Conservation (phyloP, 148 eudicot genomes). For the Persicaria maculosa region DNA sequence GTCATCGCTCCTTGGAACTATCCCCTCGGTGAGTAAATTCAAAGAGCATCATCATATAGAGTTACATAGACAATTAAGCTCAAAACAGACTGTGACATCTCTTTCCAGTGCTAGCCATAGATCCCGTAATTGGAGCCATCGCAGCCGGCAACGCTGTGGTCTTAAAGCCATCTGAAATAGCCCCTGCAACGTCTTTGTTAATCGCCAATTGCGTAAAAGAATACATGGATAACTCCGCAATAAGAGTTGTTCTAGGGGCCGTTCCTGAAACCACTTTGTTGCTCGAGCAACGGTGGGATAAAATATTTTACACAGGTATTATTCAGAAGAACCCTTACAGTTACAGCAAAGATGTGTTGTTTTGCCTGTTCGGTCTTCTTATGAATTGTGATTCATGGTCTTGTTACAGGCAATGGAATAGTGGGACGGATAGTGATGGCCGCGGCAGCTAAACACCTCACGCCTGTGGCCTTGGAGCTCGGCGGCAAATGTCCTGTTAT, state of each 20-base stretch:
- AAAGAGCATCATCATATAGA: too few relatives aligned
- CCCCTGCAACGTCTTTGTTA: conserved; percentile 52
- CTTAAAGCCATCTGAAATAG: conserved; percentile 58
- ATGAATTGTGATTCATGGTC: background rate
- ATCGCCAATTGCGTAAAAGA: conserved; percentile 29
- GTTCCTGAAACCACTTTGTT: conserved; percentile 45
- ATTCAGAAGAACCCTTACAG: background rate
- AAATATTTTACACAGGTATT: conserved; percentile 64
- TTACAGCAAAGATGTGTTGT: background rate
- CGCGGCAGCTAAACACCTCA: conserved; percentile 66
- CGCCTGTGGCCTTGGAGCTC: conserved; percentile 65
- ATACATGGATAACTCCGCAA: conserved; percentile 46
- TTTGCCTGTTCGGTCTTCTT: background rate
- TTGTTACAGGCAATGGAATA: conserved; percentile 38
- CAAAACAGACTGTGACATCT: background rate
- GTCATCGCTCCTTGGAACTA: conserved; percentile 18
- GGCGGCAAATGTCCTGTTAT: conserved; percentile 66
- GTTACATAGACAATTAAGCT: too few relatives aligned
- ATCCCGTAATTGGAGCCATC: conserved; percentile 64
- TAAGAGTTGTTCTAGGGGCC: conserved; percentile 57
- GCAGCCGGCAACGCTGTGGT: conserved; percentile 65
- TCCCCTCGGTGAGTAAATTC: conserved; percentile 14
- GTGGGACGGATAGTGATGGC: conserved; percentile 54
- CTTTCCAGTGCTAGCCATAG: conserved; percentile 41
- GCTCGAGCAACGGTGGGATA: conserved; percentile 56